Evolutionary conservation across 2,329 filamentous ascomycete species (phyloP).

Genomic region (Hypoxylon sp.): DNA sequence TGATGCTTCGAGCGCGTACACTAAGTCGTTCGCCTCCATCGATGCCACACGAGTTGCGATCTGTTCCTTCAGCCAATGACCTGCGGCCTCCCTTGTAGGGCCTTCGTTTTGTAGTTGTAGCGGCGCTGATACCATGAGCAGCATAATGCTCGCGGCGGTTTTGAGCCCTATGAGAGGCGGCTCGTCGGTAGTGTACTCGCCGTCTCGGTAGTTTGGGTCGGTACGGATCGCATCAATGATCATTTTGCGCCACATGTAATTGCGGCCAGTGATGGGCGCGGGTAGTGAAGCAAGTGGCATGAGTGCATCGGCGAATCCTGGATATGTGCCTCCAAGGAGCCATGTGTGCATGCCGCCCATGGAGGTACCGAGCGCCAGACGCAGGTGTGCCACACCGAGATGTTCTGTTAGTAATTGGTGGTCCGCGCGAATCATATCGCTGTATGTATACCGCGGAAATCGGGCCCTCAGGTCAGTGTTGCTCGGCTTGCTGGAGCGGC

Average conservation of each 20-base stretch:
- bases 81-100: background rate
- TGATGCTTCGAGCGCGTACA: constrained; percentile 46
- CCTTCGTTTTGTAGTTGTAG: background rate
- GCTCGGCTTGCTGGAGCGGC: background rate
- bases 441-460: background rate
- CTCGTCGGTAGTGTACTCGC: background rate
- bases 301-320: constrained; percentile 5
- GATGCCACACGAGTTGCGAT: background rate
- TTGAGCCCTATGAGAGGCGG: background rate
- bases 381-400: constrained; percentile 45
- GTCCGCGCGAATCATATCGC: constrained; percentile 49
- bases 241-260: constrained; percentile 25
- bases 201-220: constrained; percentile 4
- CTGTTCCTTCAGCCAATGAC: background rate
- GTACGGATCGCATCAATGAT: constrained; percentile 13
- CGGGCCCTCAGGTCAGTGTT: background rate
- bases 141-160: background rate
- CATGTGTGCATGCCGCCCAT: constrained; percentile 24
- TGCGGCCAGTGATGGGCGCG: constrained; percentile 9
- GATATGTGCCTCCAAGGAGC: constrained; percentile 8
- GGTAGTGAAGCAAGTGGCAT: constrained; percentile 20
- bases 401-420: constrained; percentile 46
- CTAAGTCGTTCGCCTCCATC: constrained; percentile 46
- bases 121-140: background rate
- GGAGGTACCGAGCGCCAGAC: constrained; percentile 8